Conservation (phyloP, 495 filamentous ascomycete species). For the Hyphodiscus hymeniophilus region DNA sequence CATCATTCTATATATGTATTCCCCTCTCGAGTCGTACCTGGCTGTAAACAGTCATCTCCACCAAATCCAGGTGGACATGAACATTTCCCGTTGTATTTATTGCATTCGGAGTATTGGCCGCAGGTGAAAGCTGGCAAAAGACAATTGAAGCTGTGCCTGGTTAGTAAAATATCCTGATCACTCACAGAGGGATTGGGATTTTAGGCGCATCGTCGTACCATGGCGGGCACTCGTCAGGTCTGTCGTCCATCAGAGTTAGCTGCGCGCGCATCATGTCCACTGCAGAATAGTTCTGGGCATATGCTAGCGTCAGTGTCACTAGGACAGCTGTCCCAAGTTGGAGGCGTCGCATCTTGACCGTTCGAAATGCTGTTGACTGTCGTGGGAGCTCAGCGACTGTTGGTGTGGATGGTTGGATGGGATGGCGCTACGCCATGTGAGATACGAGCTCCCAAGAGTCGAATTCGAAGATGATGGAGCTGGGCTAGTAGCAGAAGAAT, state of each 20-base stretch:
- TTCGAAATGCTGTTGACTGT: not conserved
- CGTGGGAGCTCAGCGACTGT: too few species aligned
- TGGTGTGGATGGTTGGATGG: too few species aligned
- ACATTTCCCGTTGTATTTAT: constrained; percentile 82
- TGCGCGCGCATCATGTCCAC: constrained; percentile 44
- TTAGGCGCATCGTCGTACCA: constrained; percentile 41
- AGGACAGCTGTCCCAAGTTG: constrained; percentile 12
- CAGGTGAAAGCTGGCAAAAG: constrained; percentile 86
- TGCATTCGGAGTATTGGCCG: constrained; percentile 79
- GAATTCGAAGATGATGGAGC: too few species aligned
- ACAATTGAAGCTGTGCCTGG: constrained; percentile 81
- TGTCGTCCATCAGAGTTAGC: constrained; percentile 39
- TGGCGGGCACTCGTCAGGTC: constrained; percentile 54
- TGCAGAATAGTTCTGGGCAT: constrained; percentile 30
- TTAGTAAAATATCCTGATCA: constrained; percentile 1
- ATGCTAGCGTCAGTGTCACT: constrained; percentile 30
- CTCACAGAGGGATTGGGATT: not conserved
- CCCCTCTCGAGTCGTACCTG: constrained; percentile 38
- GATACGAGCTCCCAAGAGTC: too few species aligned
- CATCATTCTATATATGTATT: not conserved
- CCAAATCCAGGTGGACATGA: constrained; percentile 86
- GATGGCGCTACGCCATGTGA: too few species aligned
- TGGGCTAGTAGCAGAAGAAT: too few species aligned
- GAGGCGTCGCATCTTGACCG: constrained; percentile 13
- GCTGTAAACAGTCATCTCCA: constrained; percentile 82